Percentiles rank a stretch among this genome's conserved stretches.
Conservation (phyloP, 2,329 filamentous ascomycete genomes). For the Sphaerulina musiva region DNA sequence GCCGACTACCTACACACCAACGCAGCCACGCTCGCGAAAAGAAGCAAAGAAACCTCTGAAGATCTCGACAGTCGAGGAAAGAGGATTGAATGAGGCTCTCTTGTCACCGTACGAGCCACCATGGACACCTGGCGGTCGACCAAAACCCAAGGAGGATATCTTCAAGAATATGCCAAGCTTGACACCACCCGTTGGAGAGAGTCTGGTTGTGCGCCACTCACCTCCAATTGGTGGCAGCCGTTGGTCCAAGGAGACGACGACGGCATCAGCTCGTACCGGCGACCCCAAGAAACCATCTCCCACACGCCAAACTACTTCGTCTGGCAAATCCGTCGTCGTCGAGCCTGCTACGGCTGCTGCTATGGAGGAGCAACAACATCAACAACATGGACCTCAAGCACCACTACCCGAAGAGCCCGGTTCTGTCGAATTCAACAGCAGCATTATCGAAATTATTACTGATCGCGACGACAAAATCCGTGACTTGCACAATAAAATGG, state of each 20-base stretch:
- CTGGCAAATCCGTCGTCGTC: not conserved
- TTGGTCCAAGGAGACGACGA: not conserved
- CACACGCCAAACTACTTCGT: not conserved
- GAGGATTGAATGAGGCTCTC: constrained; percentile 1
- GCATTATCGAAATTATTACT: constrained; percentile 13
- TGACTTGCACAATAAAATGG: constrained; percentile 17
- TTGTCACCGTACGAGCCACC: constrained; percentile 9
- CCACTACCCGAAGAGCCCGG: constrained; percentile 5
- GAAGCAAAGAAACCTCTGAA: constrained; percentile 7
- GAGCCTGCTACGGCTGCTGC: not conserved
- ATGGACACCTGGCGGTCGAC: constrained; percentile 10
- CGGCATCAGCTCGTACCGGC: not conserved
- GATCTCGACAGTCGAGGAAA: constrained; percentile 3
- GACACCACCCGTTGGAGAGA: not conserved
- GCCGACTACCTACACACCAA: constrained; percentile 19
- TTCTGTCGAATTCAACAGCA: not conserved
- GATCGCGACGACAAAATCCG: constrained; percentile 16
- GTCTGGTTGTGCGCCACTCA: constrained; percentile 10
- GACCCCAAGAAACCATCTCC: constrained; percentile 10
- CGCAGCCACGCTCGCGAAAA: constrained; percentile 5
- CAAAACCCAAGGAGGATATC: constrained; percentile 11
- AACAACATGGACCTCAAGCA: not conserved
- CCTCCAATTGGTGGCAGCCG: constrained; percentile 5
- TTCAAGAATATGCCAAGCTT: constrained; percentile 16
- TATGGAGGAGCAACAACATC: not conserved